Conservation (phyloP, 768 basidiomycete species). For the Hygrophorus russula region DNA sequence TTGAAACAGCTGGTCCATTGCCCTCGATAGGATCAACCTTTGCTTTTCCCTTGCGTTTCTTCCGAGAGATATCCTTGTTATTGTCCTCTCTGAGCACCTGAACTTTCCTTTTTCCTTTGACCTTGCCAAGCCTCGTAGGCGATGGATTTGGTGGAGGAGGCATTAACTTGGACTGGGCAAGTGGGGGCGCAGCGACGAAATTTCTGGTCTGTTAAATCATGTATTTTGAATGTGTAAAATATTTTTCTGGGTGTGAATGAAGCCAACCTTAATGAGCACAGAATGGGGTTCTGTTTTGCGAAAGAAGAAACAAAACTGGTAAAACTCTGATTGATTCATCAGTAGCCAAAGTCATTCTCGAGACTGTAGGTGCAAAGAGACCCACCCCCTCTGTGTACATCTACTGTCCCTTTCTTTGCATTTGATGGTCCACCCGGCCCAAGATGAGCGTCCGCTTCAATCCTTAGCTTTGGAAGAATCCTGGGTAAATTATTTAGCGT, state of each 20-base stretch:
- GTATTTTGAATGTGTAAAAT: background rate
- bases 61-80: background rate
- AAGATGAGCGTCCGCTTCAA: constrained; percentile 38
- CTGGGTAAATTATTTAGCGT: constrained; percentile 22
- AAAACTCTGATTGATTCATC: constrained; percentile 42
- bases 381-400: constrained; percentile 77
- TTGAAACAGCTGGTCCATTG: constrained; percentile 12
- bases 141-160: background rate
- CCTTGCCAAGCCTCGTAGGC: constrained; percentile 7
- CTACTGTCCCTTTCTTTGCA: constrained; percentile 59
- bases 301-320: constrained; percentile 89
- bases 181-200: constrained; percentile 23
- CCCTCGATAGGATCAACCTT: constrained; percentile 13
- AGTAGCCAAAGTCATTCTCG: background rate
- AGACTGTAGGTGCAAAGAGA: constrained; percentile 10
- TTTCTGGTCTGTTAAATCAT: constrained; percentile 21
- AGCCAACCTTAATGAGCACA: constrained; percentile 66
- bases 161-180: constrained; percentile 6
- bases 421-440: constrained; percentile 26
- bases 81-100: constrained; percentile 1
- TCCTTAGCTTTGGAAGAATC: constrained; percentile 53
- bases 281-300: constrained; percentile 75
- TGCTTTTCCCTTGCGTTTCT: constrained; percentile 18
- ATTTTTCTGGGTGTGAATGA: background rate
- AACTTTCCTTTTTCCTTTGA: constrained; percentile 9